These are phyloP conservation scores for Physcomitrium patens DNA, from an alignment of 225 moss, liverwort and hornwort species.

Conservation along the genomic window DNA sequence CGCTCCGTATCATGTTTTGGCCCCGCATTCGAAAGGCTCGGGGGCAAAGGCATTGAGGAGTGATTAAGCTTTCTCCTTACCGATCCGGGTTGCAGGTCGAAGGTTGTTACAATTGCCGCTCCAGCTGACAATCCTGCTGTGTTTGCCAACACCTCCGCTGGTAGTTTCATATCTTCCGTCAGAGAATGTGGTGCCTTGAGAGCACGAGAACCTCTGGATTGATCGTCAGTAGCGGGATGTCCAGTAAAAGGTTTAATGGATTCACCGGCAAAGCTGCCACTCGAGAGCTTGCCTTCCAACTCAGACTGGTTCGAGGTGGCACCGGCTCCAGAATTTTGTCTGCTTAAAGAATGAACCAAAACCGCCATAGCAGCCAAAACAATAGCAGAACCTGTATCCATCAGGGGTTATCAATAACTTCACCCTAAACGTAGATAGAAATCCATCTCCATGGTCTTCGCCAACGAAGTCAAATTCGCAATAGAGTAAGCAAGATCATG, in stretches of 20 bases:
- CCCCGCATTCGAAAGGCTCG: constrained; percentile 37
- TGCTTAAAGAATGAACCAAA: constrained; percentile 40
- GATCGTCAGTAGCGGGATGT: background rate
- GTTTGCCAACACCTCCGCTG: constrained; percentile 30
- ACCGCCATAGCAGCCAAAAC: constrained; percentile 46
- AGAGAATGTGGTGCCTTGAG: background rate
- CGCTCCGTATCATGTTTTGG: constrained; percentile 17
- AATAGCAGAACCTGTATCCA: constrained; percentile 55
- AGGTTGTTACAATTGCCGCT: constrained; percentile 26
- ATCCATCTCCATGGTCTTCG: no score
- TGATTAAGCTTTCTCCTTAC: constrained; percentile 15
- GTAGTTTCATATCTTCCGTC: constrained; percentile 19
- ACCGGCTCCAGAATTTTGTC: constrained; percentile 5
- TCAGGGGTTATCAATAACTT: background rate
- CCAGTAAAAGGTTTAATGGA: background rate
- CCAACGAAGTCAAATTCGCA: no score
- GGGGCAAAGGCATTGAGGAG: constrained; percentile 39
- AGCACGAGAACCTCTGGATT: constrained; percentile 13
- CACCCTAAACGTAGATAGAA: no score
- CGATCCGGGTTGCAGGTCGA: constrained; percentile 27
- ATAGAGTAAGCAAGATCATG: no score
- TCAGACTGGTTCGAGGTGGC: constrained; percentile 10
- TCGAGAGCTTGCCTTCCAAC: constrained; percentile 25
- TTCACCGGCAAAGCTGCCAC: constrained; percentile 38
- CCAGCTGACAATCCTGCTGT: constrained; percentile 31